Conservation (phyloP, 2,329 filamentous ascomycete species). For the Alternaria gaisen region DNA sequence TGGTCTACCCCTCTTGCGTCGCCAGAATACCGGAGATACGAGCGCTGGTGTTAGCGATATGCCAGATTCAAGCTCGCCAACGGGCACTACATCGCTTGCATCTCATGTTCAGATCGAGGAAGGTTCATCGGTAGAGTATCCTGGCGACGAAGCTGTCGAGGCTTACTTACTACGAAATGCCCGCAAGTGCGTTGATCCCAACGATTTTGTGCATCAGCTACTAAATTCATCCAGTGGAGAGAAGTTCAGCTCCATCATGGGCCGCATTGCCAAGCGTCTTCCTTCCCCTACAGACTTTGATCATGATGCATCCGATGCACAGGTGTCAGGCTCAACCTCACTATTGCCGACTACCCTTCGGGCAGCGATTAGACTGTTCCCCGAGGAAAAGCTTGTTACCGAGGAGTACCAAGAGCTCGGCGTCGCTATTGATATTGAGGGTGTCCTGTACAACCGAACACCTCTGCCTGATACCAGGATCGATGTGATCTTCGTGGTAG, state of each 20-base stretch:
- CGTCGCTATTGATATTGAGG: constrained; percentile 45
- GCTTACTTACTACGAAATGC: constrained; percentile 25
- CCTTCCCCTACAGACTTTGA: constrained; percentile 25
- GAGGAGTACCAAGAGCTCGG: constrained; percentile 34
- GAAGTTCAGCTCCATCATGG: constrained; percentile 24
- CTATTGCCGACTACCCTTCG: constrained; percentile 32
- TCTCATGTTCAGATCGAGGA: constrained; percentile 4
- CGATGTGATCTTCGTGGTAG: constrained; percentile 49
- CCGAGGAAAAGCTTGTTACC: constrained; percentile 32
- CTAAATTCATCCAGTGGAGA: constrained; percentile 20
- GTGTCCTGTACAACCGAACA: constrained; percentile 34
- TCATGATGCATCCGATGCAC: constrained; percentile 11
- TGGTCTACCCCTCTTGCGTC: constrained; percentile 31
- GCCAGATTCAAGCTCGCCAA: constrained; percentile 10
- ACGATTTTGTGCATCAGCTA: not conserved
- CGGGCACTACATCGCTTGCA: not conserved
- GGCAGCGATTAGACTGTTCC: constrained; percentile 31
- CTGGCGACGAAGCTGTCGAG: constrained; percentile 21
- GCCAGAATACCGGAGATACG: constrained; percentile 29
- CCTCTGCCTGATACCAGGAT: constrained; percentile 28
- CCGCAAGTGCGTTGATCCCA: constrained; percentile 21
- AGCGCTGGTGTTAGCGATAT: constrained; percentile 14
- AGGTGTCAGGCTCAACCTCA: not conserved
- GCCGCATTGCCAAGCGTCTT: constrained; percentile 25
- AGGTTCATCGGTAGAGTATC: not conserved